A percentile compares a stretch with the other conserved stretches of the same genome.
These are phyloP conservation scores for Penicillium sp. DNA, from an alignment of 2,329 filamentous ascomycete species.

Conservation along the genomic window DNA sequence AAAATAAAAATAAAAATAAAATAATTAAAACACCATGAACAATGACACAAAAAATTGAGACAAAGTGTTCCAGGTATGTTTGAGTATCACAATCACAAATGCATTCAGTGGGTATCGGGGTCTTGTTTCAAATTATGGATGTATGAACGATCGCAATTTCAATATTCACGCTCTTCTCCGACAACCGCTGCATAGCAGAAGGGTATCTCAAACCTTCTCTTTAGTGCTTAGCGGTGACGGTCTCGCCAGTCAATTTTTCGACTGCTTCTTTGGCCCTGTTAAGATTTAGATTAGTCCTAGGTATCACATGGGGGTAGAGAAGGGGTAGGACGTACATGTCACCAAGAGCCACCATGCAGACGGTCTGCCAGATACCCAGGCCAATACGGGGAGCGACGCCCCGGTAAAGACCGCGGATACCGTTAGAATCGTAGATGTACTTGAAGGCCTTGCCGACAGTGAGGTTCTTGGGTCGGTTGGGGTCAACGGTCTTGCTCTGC, in stretches of 20 bases:
- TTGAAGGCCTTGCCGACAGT: constrained; percentile 77
- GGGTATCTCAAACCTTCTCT: constrained; percentile 42
- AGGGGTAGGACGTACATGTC: constrained; percentile 72
- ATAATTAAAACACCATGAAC: too few species aligned
- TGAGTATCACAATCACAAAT: constrained; percentile 7
- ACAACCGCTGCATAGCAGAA: constrained; percentile 29
- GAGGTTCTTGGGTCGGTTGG: constrained; percentile 98
- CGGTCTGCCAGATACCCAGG: constrained; percentile 96
- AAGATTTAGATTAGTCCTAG: constrained; percentile 30
- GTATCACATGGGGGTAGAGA: constrained; percentile 25
- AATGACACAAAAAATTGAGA: too few species aligned
- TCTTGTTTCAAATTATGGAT: constrained; percentile 8
- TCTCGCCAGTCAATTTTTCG: constrained; percentile 64
- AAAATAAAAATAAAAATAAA: too few species aligned
- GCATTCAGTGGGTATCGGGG: constrained; percentile 15
- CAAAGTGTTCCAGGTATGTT: background rate
- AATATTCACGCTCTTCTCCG: constrained; percentile 2
- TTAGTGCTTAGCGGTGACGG: constrained; percentile 65
- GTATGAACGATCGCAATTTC: background rate
- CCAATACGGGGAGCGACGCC: constrained; percentile 93
- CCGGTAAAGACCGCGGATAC: constrained; percentile 88
- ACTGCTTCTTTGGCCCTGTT: constrained; percentile 64
- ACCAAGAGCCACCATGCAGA: constrained; percentile 99
- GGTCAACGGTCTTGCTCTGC: constrained; percentile 98
- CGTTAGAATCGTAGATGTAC: constrained; percentile 91